These are phyloP conservation scores for Debaryomycetaceae sp. DNA, from an alignment of 1,139 yeast genomes.

Conservation along the genomic window DNA sequence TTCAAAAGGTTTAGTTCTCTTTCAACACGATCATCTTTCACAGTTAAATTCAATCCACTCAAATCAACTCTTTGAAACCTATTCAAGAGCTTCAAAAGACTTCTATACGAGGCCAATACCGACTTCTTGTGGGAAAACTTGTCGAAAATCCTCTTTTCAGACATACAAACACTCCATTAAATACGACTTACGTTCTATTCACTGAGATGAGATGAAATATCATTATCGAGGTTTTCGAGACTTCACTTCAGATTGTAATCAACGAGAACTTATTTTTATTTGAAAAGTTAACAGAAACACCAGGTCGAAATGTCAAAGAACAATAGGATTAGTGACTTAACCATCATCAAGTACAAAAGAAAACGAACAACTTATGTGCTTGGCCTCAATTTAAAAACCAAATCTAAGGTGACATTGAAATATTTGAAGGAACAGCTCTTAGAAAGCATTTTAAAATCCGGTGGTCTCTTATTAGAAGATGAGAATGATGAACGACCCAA, in stretches of 20 bases:
- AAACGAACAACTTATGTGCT: slow-evolving; percentile 42
- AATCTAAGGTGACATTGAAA: slow-evolving; percentile 15
- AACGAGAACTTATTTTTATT: too few species aligned
- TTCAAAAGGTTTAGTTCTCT: slow-evolving; percentile 1
- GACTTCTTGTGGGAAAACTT: slow-evolving; percentile 9
- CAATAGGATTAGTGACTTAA: slow-evolving; percentile 13
- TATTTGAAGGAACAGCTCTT: slow-evolving; percentile 31
- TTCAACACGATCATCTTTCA: not conserved
- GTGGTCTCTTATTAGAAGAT: slow-evolving; percentile 36
- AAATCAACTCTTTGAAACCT: not conserved
- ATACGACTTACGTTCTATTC: too few species aligned
- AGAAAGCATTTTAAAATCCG: slow-evolving; percentile 41
- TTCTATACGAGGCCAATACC: slow-evolving; percentile 17
- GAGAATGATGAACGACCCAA: slow-evolving; percentile 12
- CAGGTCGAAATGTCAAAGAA: slow-evolving; percentile 12
- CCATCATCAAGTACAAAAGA: slow-evolving; percentile 44
- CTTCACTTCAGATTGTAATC: not conserved
- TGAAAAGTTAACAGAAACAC: too few species aligned
- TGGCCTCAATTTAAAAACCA: slow-evolving; percentile 25
- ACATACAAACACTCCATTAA: not conserved
- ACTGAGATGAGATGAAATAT: not conserved
- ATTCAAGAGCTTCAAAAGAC: slow-evolving; percentile 14
- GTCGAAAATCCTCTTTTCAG: not conserved
- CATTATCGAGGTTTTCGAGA: not conserved
- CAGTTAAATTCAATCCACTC: not conserved